Percentiles rank a stretch among this genome's conserved stretches.
Evolutionary conservation across 2,329 filamentous ascomycete genomes (phyloP).

Genomic region (Meredithiella fracta): DNA sequence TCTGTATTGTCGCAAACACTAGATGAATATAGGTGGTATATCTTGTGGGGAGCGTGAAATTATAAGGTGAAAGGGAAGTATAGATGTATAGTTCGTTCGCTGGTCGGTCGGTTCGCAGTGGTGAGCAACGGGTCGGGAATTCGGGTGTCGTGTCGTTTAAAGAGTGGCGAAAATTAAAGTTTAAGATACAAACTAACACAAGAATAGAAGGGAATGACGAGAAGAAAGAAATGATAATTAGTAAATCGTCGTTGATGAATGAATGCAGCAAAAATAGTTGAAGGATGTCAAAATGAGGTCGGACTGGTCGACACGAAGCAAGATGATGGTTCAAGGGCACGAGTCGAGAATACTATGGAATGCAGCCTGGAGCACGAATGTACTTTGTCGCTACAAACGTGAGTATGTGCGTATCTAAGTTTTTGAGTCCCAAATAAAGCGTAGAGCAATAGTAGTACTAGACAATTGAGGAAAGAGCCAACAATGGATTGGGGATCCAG

Average conservation of each 20-base stretch:
- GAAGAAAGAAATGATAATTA: neutral
- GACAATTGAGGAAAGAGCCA: too few relatives aligned
- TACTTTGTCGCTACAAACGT: neutral
- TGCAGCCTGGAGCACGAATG: too few relatives aligned
- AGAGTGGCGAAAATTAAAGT: neutral
- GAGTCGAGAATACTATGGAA: too few relatives aligned
- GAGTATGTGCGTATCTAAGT: neutral
- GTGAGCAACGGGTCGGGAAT: neutral
- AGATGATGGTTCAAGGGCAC: neutral
- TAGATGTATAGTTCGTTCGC: neutral
- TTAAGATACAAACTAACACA: slow-evolving; percentile 8
- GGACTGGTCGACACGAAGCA: neutral
- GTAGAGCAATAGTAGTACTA: too few relatives aligned
- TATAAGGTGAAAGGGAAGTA: neutral
- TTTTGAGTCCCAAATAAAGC: too few relatives aligned
- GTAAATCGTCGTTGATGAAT: neutral
- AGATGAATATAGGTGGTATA: neutral
- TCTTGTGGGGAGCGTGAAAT: too few relatives aligned
- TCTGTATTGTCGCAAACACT: neutral
- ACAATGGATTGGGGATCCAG: too few relatives aligned
- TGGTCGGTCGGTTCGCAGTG: neutral
- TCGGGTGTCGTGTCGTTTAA: slow-evolving; percentile 5
- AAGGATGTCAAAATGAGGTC: neutral
- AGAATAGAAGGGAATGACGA: neutral
- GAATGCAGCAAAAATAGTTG: neutral